Base-by-base conservation (phyloP, 2,329 filamentous ascomycete species). In the Mycosphaerella sp. region DNA sequence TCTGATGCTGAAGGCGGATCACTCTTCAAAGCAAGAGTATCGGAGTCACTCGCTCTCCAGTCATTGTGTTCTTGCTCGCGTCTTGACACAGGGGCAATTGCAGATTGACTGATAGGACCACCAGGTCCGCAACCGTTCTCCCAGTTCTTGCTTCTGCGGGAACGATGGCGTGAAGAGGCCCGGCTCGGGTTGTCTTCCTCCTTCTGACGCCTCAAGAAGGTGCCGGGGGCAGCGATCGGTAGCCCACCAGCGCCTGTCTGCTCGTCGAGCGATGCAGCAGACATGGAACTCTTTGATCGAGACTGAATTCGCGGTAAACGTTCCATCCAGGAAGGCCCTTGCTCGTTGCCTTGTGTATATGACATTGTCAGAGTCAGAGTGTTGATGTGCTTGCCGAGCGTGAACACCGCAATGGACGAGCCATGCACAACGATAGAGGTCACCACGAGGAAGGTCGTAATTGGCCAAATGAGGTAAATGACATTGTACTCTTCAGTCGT, bases 381-480 rank as follows among this genome's bases (percentile, higher is more conserved):
- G 74, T 97, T 97, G 80, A 98, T 98, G 57, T 88, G 91, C 72
- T 97, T 98, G 64, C 93, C 93, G 1, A 98, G 81, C 0, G 93
- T 97, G 66, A 98, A 98, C 7, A 98, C 93, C 4, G 93, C 93
- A 63, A 98, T 87, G 0, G 93, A 97, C n/a, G 93, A 97, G 21
- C 93, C 93, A 66, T 98, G 93, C 1, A 98, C 89, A 38, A 97
- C 73, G 64, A 98, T 98, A 10, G 93, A 98, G 3, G 87, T 80
- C 50, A 98, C 88, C 57, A 98, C 92, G 66, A 98, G 76, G 72
- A 98, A 98, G 0, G 89, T 89, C 0, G 88, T 89, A 55, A 98
- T 91, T 0, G 93, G 93, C 93, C 93, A 98, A 45, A 98, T 95
- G 29, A 95, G 74, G 51, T 87, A 80, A 48, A 97, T 84, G 32